phyloP scores from a whole-genome alignment of 805 yeast genomes.

The Barnettozyma californica region DNA sequence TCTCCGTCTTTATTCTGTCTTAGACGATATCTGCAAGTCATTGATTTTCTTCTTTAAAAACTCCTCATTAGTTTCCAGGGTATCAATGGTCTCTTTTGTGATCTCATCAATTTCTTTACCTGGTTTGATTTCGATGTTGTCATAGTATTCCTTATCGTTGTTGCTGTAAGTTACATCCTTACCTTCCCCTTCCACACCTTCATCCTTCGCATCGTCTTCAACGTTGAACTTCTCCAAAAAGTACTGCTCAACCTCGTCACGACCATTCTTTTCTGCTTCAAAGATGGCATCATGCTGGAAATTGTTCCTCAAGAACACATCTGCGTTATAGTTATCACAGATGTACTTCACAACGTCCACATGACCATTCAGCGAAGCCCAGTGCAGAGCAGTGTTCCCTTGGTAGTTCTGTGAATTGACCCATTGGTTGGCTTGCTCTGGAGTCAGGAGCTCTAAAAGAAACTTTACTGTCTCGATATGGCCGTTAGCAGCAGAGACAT shows the following conservation, averaged over 20 bases:
- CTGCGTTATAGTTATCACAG: slow-evolving; percentile 72
- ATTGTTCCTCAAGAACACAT: slow-evolving; percentile 71
- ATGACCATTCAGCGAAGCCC: slow-evolving; percentile 93
- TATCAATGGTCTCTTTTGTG: slow-evolving; percentile 40
- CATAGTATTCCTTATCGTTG: slow-evolving; percentile 9
- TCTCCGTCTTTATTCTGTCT: background rate
- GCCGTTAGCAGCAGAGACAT: slow-evolving; percentile 96
- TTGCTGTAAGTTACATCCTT: slow-evolving; percentile 45
- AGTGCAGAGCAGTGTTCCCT: slow-evolving; percentile 93
- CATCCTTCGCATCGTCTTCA: slow-evolving; percentile 48
- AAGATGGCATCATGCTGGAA: slow-evolving; percentile 79
- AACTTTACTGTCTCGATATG: slow-evolving; percentile 64
- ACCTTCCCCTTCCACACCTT: slow-evolving; percentile 8
- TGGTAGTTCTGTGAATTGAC: slow-evolving; percentile 59
- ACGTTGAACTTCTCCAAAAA: slow-evolving; percentile 69
- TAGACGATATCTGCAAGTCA: slow-evolving; percentile 15
- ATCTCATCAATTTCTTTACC: slow-evolving; percentile 49
- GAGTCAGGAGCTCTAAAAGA: slow-evolving; percentile 44
- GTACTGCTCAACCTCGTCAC: slow-evolving; percentile 73
- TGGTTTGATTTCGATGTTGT: slow-evolving; percentile 34
- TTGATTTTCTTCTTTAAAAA: slow-evolving; percentile 28
- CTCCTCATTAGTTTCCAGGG: slow-evolving; percentile 31
- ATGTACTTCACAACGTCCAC: slow-evolving; percentile 61
- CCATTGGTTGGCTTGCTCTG: slow-evolving; percentile 39
- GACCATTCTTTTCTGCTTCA: slow-evolving; percentile 80